These are phyloP conservation scores for Veloporphyrellus conicus DNA, from an alignment of 1,284 basidiomycete species.

Conservation along the genomic window DNA sequence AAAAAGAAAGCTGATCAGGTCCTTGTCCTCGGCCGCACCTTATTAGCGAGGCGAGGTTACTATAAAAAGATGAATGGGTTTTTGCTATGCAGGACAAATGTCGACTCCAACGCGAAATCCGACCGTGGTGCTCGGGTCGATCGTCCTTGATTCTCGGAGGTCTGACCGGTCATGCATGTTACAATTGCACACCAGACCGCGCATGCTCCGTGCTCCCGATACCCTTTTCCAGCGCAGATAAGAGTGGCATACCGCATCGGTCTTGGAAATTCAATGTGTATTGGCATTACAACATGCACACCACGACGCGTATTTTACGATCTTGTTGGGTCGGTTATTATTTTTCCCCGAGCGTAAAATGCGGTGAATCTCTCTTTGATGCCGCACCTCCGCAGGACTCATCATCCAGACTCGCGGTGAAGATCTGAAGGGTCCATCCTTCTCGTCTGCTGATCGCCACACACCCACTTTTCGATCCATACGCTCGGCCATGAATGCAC, in stretches of 20 bases:
- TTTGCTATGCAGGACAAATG: constrained; percentile 12
- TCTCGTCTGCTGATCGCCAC: constrained; percentile 11
- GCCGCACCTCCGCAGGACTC: constrained; percentile 1
- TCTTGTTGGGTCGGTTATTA: constrained; percentile 5
- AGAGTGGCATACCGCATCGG: constrained; percentile 12
- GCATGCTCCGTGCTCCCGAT: constrained; percentile 12
- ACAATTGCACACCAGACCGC: constrained; percentile 10
- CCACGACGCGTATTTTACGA: constrained; percentile 11
- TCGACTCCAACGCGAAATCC: constrained; percentile 19
- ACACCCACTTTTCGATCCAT: constrained; percentile 12
- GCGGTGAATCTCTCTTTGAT: constrained; percentile 5
- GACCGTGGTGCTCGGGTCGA: constrained; percentile 11
- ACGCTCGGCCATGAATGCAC: constrained; percentile 3
- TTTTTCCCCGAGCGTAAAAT: constrained; percentile 5
- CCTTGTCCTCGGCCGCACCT: constrained; percentile 17
- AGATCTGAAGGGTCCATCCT: constrained; percentile 17
- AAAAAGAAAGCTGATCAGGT: constrained; percentile 14
- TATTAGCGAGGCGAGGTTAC: constrained; percentile 18
- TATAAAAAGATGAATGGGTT: constrained; percentile 7
- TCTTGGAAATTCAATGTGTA: constrained; percentile 16
- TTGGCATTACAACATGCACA: constrained; percentile 23
- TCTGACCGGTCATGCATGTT: constrained; percentile 13
- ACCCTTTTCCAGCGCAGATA: constrained; percentile 14
- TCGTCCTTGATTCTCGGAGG: constrained; percentile 19
- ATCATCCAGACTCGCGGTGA: constrained; percentile 8